These are phyloP conservation scores for Globisporangium okanoganense DNA, from an alignment of 352 stramenopile genomes.

Conservation along the genomic window DNA sequence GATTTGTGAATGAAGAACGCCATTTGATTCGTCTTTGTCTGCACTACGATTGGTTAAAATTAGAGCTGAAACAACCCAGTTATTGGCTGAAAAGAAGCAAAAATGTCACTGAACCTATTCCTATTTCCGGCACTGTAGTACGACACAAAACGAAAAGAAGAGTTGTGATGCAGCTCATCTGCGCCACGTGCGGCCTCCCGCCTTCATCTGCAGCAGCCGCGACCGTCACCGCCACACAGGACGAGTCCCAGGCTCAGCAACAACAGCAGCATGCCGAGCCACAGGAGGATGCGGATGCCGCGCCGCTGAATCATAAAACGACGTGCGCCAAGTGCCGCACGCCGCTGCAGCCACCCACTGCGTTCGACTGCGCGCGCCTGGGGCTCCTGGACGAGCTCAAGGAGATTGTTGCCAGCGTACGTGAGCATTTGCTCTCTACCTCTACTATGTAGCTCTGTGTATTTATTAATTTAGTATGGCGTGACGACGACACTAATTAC, in stretches of 20 bases:
- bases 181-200: conserved; percentile 25
- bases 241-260: background rate
- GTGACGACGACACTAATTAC: background rate
- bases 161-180: conserved; percentile 27
- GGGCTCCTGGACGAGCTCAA: conserved; percentile 59
- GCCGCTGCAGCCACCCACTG: conserved; percentile 28
- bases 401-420: conserved; percentile 27
- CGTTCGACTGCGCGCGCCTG: conserved; percentile 64
- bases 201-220: background rate
- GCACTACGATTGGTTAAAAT: no score
- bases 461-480: no score
- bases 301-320: background rate
- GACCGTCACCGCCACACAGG: background rate
- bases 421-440: background rate
- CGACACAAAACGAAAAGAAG: no score
- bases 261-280: background rate
- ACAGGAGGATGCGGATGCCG: background rate
- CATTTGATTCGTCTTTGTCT: no score
- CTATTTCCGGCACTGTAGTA: no score
- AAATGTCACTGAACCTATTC: no score
- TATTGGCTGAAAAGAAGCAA: no score
- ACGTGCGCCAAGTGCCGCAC: conserved; percentile 40
- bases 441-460: background rate
- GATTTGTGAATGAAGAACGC: no score
- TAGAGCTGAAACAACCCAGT: no score